Evolutionary conservation across 164 flowering plant species (phyloP), one percentile per base, ranked within the genome.

Genomic region (Berberis thunbergii): DNA sequence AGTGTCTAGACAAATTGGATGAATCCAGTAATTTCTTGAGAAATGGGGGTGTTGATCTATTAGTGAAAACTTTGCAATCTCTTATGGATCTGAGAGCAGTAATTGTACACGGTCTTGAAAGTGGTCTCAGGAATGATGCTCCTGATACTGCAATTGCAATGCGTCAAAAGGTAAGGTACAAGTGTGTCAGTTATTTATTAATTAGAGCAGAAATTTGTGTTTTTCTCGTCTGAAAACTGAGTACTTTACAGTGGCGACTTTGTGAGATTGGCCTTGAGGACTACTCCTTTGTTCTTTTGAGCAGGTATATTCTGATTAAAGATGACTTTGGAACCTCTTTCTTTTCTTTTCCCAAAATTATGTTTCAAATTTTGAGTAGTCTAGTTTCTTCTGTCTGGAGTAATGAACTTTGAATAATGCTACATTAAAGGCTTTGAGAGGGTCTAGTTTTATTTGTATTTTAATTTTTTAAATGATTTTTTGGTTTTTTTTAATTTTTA

Each of bases 241-340:
- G 59, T 67, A 40, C 44, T 62, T 8, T 73, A 62, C 85, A 93
- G 97, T 93, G 98, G 98, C 96, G 98, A 61, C 94, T 93, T 45
- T 84, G 90, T 76, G 98, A 93, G 82, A 90, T 90, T 79, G 97
- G 97, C 65, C 92, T 93, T 42, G 98, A 93, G 77, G 97, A 90
- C 70, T 93, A 88, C 68, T 83, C 86, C 6, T 93, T 93, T 68
- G 89, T 93, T 76, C 89, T 93, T 57, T 61, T 93, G 62, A 93
- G 98, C 91, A 90, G 98, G 98, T 93, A 73, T 5, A 26, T 41
- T 40, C 26, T 4, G 12, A 26, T 56, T 40, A 44, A 9, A 45
- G 1, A 7, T 52, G 43, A 38, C 38, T 45, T 64, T 6, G 4
- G 44, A 40, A 5, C 48, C 60, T 9, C 45, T n/a, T n/a, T 10